Evolutionary conservation across 2,329 filamentous ascomycete genomes (phyloP).

Genomic region (Trichocomaceae sp.): DNA sequence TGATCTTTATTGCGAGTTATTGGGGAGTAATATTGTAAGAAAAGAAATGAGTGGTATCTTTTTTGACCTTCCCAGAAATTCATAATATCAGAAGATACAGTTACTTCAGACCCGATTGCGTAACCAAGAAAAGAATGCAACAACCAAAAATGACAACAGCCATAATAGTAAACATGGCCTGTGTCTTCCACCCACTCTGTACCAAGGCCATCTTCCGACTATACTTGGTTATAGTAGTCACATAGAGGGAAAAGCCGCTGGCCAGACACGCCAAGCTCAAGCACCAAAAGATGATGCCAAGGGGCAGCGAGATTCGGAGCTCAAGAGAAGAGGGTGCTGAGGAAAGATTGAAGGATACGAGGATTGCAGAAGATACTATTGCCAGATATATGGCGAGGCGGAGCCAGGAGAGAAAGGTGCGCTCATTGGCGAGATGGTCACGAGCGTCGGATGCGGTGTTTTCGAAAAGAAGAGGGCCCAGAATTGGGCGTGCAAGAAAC

Average conservation of each 20-base stretch:
- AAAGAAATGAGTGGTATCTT: no score
- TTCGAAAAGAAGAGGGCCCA: conserved; percentile 58
- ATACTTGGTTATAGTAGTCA: conserved; percentile 76
- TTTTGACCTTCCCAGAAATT: no score
- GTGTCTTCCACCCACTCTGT: conserved; percentile 89
- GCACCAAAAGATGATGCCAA: conserved; percentile 83
- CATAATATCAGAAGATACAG: background rate
- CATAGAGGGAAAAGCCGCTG: conserved; percentile 78
- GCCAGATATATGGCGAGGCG: conserved; percentile 85
- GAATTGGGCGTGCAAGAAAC: conserved; percentile 50
- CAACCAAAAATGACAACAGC: conserved; percentile 40
- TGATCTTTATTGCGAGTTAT: background rate
- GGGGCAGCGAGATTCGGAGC: conserved; percentile 67
- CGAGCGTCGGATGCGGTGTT: conserved; percentile 60
- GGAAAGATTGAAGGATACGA: conserved; percentile 88
- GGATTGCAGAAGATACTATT: conserved; percentile 80
- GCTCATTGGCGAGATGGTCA: conserved; percentile 61
- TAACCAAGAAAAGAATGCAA: conserved; percentile 40
- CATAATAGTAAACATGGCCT: conserved; percentile 56
- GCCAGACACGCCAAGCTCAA: conserved; percentile 69
- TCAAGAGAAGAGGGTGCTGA: conserved; percentile 63
- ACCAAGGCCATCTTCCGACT: conserved; percentile 72
- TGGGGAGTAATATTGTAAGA: no score
- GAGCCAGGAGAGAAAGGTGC: conserved; percentile 83
- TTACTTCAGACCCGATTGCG: conserved; percentile 10